phyloP scores from a whole-genome alignment of 2,329 filamentous ascomycete genomes.

The Exophiala alcalophila region DNA sequence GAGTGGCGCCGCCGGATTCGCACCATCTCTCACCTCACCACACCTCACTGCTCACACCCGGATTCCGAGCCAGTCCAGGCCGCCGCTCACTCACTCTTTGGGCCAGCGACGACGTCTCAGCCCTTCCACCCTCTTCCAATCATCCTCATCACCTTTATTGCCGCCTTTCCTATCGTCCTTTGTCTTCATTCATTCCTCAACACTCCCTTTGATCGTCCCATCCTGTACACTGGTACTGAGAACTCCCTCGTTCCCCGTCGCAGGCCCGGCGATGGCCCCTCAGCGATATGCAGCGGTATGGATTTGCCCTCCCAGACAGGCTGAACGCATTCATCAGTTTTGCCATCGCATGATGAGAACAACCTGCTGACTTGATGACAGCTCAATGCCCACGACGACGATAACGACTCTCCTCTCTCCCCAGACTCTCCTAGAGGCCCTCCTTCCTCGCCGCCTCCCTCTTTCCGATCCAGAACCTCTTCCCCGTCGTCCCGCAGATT shows the following conservation, averaged over 20 bases:
- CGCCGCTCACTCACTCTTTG: not conserved
- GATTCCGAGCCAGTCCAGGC: not conserved
- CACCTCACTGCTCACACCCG: no score
- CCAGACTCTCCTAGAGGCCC: constrained; percentile 33
- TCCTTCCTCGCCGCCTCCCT: constrained; percentile 58
- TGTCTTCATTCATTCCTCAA: no score
- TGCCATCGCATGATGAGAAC: constrained; percentile 9
- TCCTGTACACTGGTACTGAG: not conserved
- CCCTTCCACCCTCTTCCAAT: constrained; percentile 11
- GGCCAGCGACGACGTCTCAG: constrained; percentile 4
- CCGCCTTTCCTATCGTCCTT: constrained; percentile 5
- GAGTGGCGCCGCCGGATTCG: no score
- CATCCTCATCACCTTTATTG: constrained; percentile 1
- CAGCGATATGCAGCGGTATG: constrained; percentile 50
- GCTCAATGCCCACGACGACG: constrained; percentile 46
- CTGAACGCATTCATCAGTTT: constrained; percentile 4
- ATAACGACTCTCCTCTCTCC: constrained; percentile 30
- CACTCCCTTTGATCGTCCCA: not conserved
- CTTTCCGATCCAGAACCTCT: constrained; percentile 81
- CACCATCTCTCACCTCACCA: not conserved
- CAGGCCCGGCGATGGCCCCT: constrained; percentile 43
- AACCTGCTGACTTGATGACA: constrained; percentile 30
- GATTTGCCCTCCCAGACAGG: constrained; percentile 16
- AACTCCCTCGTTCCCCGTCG: not conserved
- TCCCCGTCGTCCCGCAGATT: constrained; percentile 57